Evolutionary conservation across 495 filamentous ascomycete genomes (phyloP), one percentile per base, ranked within the genome.

Genomic region (Barbatosphaeria neglecta): DNA sequence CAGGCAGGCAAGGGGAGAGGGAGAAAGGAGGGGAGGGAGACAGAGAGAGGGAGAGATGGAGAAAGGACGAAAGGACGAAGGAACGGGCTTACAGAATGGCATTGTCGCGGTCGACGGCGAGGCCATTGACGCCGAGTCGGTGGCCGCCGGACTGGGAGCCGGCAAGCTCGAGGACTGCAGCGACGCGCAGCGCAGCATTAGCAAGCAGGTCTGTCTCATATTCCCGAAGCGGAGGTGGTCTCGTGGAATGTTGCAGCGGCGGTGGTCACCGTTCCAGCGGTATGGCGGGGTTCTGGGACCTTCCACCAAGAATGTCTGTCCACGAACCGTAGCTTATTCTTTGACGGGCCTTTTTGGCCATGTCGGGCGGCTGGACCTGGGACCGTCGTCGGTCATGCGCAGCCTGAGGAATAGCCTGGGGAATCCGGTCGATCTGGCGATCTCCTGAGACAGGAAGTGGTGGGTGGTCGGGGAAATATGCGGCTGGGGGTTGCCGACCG

Each of bases 61-160:
- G n/a, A n/a, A n/a, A n/a, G n/a, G n/a, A n/a, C n/a, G n/a, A n/a
- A n/a, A n/a, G n/a, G n/a, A n/a, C 16, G 20, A 46, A 42, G 54
- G 31, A 28, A 45, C 44, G 47, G 55, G 66, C 83, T 76, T 70
- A 95, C 88, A 97, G 75, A 48, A 96, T 90, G 35, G 83, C 84
- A 63, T 86, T 82, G 45, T 85, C 77, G 49, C 72, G 72, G 65
- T 97, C 93, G 27, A 95, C 78, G 38, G 88, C 84, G 53, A 98
- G 75, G 49, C 90, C 88, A 65, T 95, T 95, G 46, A 97, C 89
- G 45, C 92, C 92, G 43, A 97, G 74, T 56, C 90, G 78, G 69
- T 98, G 92, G 45, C 90, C 90, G 45, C 69, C 69, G 45, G 84
- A 86, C 16, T 86, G 81, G 37, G 88, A 87, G 68, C 94, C 87